These are phyloP conservation scores for Iberis pinnata DNA, from an alignment of 345 rosid species.

Conservation along the genomic window DNA sequence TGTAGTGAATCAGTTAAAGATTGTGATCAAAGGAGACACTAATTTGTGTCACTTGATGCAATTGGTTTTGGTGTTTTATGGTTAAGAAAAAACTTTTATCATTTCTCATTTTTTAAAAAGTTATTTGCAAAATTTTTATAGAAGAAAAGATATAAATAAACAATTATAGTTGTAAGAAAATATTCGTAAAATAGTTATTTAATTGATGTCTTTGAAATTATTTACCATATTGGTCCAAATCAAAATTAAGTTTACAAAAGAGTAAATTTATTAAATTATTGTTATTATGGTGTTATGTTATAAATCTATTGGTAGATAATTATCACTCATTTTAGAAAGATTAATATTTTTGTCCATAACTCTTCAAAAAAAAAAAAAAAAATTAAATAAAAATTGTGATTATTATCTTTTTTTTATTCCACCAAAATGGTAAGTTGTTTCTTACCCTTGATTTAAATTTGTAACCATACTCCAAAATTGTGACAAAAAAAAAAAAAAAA, in stretches of 20 bases:
- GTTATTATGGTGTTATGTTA: too few species aligned
- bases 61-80: background rate
- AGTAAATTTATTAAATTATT: too few species aligned
- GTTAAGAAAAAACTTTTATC: background rate
- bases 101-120: background rate
- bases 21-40: constrained; percentile 7
- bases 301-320: too few species aligned
- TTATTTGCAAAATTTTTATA: background rate
- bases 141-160: background rate
- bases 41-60: constrained; percentile 1
- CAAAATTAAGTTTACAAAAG: too few species aligned
- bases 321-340: too few species aligned
- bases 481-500: too few species aligned
- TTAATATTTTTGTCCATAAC: too few species aligned
- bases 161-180: background rate
- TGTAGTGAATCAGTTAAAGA: constrained; percentile 14
- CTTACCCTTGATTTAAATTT: background rate
- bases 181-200: background rate
- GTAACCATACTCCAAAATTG: constrained; percentile 12
- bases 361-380: too few species aligned
- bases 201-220: background rate
- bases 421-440: background rate
- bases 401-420: too few species aligned
- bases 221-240: too few species aligned
- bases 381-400: too few species aligned